phyloP scores from a whole-genome alignment of 257 asterid species.

The Mitragyna speciosa region DNA sequence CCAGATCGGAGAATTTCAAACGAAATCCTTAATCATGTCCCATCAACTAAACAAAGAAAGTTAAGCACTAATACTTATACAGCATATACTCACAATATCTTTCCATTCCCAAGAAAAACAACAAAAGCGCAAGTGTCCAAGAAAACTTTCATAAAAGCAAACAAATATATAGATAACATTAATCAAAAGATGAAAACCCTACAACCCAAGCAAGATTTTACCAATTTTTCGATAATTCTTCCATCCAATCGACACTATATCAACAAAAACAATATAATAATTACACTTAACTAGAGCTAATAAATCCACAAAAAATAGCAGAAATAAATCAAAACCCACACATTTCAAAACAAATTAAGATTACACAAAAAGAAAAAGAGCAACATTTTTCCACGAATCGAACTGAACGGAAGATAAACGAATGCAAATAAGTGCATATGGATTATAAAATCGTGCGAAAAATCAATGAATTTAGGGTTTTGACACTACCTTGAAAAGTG shows the following conservation, averaged over 20 bases:
- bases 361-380: not conserved
- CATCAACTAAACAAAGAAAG: not conserved
- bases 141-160: no score
- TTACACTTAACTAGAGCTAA: not conserved
- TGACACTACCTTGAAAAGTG: not conserved
- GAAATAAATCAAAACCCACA: no score
- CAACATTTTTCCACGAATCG: not conserved
- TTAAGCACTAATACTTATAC: not conserved
- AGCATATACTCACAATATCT: not conserved
- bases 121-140: not conserved
- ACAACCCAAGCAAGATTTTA: constrained; percentile 1
- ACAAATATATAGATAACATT: not conserved
- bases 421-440: not conserved
- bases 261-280: not conserved
- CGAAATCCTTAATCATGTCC: not conserved
- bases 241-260: not conserved
- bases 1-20: not conserved
- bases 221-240: not conserved
- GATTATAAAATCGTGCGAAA: not conserved
- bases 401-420: not conserved
- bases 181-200: not conserved
- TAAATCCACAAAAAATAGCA: not conserved
- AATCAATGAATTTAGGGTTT: not conserved
- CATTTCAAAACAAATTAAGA: no score
- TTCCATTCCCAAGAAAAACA: not conserved